Evolutionary conservation across 2,329 filamentous ascomycete genomes (phyloP).

Genomic region (Proliferodiscus dingleyae): DNA sequence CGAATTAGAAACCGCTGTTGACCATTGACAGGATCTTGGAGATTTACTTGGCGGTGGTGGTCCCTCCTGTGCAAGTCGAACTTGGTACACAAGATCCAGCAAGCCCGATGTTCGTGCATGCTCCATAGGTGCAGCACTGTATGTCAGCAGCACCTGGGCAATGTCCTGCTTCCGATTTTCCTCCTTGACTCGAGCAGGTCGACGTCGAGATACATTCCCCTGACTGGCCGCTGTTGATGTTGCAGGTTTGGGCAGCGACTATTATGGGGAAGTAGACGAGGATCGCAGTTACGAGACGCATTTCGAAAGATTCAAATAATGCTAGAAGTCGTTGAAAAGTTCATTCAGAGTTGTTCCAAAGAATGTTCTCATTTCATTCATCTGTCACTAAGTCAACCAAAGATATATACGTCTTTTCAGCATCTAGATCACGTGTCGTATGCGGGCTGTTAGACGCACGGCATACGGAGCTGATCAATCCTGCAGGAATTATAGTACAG

Average conservation of each 20-base stretch:
- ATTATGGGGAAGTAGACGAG: neutral
- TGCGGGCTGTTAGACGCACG: too few species aligned
- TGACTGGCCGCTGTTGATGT: neutral
- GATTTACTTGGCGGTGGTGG: neutral
- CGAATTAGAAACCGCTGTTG: too few species aligned
- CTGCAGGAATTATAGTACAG: too few species aligned
- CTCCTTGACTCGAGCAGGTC: neutral
- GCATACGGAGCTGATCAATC: too few species aligned
- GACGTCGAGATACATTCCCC: neutral
- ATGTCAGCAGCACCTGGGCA: conserved; percentile 2
- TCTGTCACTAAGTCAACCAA: too few species aligned
- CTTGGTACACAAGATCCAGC: neutral
- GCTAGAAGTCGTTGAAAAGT: too few species aligned
- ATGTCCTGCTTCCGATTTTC: neutral
- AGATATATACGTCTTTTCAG: too few species aligned
- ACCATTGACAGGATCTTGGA: too few species aligned
- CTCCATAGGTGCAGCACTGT: neutral
- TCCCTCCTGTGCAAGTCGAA: neutral
- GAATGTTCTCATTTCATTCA: too few species aligned
- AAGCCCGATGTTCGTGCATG: neutral
- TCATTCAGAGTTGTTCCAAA: too few species aligned
- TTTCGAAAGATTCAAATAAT: too few species aligned
- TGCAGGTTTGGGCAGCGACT: neutral
- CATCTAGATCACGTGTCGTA: too few species aligned
- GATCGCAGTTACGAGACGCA: neutral